phyloP scores from a whole-genome alignment of 306 rosid genomes.

The Pyrus betulifolia region DNA sequence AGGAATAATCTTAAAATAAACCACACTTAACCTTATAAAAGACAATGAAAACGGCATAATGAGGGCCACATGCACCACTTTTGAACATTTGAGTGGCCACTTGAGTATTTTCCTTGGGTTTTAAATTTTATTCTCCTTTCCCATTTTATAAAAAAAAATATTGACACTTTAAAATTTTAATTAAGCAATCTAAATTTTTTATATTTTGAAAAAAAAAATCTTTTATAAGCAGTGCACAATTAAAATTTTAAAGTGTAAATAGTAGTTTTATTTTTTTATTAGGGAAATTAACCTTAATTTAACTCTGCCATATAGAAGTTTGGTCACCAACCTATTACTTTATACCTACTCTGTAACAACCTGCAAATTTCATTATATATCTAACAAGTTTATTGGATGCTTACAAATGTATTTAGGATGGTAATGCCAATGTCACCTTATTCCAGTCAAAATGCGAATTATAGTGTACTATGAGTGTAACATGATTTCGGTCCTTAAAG shows the following conservation, averaged over 20 bases:
- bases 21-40: slow-evolving; percentile 42
- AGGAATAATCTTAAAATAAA: neutral
- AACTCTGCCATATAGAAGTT: slow-evolving; percentile 17
- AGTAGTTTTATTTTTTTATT: no score
- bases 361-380: neutral
- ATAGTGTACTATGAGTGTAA: no score
- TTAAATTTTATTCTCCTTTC: slow-evolving; percentile 5
- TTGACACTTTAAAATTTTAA: no score
- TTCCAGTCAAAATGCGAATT: no score
- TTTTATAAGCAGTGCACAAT: no score
- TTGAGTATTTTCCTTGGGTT: slow-evolving; percentile 37
- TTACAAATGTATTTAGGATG: slow-evolving; percentile 6
- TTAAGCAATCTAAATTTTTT: no score
- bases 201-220: no score
- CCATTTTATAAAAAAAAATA: neutral
- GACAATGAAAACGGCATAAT: slow-evolving; percentile 58
- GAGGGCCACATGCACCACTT: slow-evolving; percentile 53
- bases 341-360: slow-evolving; percentile 41
- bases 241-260: no score
- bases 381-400: slow-evolving; percentile 18
- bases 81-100: slow-evolving; percentile 48
- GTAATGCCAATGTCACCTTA: slow-evolving; percentile 13
- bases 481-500: no score
- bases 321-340: slow-evolving; percentile 46
- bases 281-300: neutral